Evolutionary conservation across 2,329 filamentous ascomycete species (phyloP), one percentile per base, ranked within the genome.

Genomic region (Ophiostoma himal-ulmi): DNA sequence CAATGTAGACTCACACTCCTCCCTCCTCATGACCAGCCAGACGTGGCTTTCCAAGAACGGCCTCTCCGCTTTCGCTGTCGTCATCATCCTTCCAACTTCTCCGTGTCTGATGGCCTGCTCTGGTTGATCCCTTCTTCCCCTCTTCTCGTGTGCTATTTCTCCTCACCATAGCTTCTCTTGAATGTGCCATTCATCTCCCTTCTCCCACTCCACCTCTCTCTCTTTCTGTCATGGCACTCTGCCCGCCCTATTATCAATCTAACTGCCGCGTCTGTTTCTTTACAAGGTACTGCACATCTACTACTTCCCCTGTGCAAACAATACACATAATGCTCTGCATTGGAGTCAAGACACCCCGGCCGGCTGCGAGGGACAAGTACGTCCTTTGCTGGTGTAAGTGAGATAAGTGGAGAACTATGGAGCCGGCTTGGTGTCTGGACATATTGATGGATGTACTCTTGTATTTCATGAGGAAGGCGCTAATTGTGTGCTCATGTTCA

Each of bases 301-400:
- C 5, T 20, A 6, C 20, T 17, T 44, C 13, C 14, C 41, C 11
- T 44, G 14, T 17, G 14, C 2, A 44, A 17, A 17, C 41, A 44
- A 17, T 44, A 44, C 41, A 17, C 41, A 14, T 17, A 17, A 14
- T 14, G 17, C 41, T 44, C 14, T 6, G 41, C 6, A 48, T 48
- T 48, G 44, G 44, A 48, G 20, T 48, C 44, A 57, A 57, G 52
- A 57, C 52, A 22, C 22, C 11, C 52, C n/a, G 52, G 52, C 22
- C 52, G 10, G 52, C 10, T 57, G 52, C 26, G 52, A 26, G 10
- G 52, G 52, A 57, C 22, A 26, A 22, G 52, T 7, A 26, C 22
- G 52, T 57, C n/a, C n/a, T 57, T 54, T 22, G 52, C n/a, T 62
- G 54, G 57, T 62, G 57, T 62, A 34, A 62, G 57, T 62, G 57